Evolutionary conservation across 2,329 filamentous ascomycete species (phyloP), one percentile per base, ranked within the genome.

Genomic region (Nemania diffusa): DNA sequence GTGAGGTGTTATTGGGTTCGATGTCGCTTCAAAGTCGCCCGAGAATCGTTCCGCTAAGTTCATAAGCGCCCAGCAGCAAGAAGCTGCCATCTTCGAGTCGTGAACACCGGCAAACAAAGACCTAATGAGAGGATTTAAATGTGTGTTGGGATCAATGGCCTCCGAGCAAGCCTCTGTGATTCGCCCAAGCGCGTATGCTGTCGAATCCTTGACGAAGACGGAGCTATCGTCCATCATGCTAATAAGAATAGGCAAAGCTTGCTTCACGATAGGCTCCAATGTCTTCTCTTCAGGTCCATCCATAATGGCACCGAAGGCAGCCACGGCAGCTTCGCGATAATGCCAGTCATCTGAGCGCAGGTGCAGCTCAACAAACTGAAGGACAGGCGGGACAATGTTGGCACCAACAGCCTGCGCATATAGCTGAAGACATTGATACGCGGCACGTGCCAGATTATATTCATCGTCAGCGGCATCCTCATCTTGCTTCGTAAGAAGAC

Each of bases 31-130:
- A 63, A 90, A 87, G 62, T 97, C 94, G 65, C 94, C 93, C 32
- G 94, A 92, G 78, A 98, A 99, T 69, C 94, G 91, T 78, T 99
- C 96, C 11, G 96, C 95, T 78, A 99, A 84, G 82, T 98, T 99
- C 93, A 99, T 98, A 73, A 99, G 84, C 34, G 96, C 94, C 96
- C 97, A 97, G 84, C 96, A 99, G 89, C 96, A 98, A 32, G 96
- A 99, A 62, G 93, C 90, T 34, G 95, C 96, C 90, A 99, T 99
- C 88, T 97, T 97, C 67, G 94, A 91, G 79, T 92, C 96, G 82
- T 92, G 89, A 67, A 99, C 87, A 57, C 95, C 96, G 73, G 90
- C 89, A 84, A 99, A 99, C 9, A 99, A 88, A 46, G 94, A 92
- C 64, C 90, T 88, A 76, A 99, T 95, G 69, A 99, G 85, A 22